Conservation (phyloP, 768 basidiomycete species). For the Amanita molliuscula region DNA sequence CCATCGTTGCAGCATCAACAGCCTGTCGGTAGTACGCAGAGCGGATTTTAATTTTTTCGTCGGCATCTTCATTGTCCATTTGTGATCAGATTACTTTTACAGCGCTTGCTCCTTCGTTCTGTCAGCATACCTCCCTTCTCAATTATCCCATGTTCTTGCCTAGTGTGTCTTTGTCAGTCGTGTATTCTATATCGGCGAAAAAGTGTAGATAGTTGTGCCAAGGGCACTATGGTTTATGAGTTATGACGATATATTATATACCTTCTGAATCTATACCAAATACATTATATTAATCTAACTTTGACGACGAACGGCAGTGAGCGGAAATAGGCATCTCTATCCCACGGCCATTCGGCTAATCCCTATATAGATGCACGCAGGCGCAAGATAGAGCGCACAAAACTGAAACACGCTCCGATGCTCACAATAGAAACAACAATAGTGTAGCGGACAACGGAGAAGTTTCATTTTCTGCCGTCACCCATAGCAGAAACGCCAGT, state of each 20-base stretch:
- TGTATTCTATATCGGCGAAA: conserved; percentile 6
- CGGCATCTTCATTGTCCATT: not conserved
- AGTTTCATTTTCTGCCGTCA: too few species aligned
- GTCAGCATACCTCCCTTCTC: not conserved
- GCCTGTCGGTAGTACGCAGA: conserved; percentile 38
- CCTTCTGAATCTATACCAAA: conserved; percentile 6
- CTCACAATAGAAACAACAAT: too few species aligned
- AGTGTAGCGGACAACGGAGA: too few species aligned
- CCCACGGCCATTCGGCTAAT: too few species aligned
- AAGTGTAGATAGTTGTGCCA: not conserved
- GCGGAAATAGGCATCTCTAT: not conserved
- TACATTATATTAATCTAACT: conserved; percentile 3
- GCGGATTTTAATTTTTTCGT: conserved; percentile 30
- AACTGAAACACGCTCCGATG: too few species aligned
- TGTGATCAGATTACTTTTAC: not conserved
- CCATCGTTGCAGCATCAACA: conserved; percentile 49
- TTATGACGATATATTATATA: conserved; percentile 8
- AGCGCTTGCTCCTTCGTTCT: not conserved
- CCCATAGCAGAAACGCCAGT: too few species aligned
- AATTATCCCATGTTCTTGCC: conserved; percentile 5
- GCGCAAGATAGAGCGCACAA: too few species aligned
- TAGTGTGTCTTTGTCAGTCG: conserved; percentile 1
- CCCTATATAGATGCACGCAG: too few species aligned
- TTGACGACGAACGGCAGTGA: not conserved
- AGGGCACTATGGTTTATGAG: conserved; percentile 1